Conservation (phyloP, 345 rosid genomes). For the Conringia planisiliqua region DNA sequence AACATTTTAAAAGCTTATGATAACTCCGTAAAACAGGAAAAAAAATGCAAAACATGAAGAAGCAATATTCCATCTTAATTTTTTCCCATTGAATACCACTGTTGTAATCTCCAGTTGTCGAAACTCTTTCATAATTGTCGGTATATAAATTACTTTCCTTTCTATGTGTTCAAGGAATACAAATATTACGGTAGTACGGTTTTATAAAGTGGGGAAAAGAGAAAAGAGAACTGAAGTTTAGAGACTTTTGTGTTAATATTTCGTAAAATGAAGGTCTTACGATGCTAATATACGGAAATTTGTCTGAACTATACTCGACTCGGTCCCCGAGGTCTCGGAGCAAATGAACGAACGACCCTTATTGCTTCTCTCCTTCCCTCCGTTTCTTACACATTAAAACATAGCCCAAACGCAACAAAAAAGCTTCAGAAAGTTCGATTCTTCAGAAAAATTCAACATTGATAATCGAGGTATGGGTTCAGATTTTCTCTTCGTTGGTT, state of each 20-base stretch:
- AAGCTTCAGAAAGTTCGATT: slow-evolving; percentile 2
- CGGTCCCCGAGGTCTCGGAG: slow-evolving; percentile 17
- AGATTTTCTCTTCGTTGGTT: not conserved
- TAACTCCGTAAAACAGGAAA: slow-evolving; percentile 1
- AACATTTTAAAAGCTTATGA: slow-evolving; percentile 4
- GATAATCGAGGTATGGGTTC: not conserved
- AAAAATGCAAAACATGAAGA: not conserved
- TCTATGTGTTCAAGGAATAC: not conserved
- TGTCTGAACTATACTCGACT: not conserved
- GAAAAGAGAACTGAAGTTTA: not conserved
- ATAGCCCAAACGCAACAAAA: not conserved
- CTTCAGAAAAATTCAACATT: not conserved
- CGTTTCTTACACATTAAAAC: slow-evolving; percentile 7
- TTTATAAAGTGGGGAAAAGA: not conserved
- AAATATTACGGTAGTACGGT: not conserved
- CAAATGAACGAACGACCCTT: slow-evolving; percentile 18
- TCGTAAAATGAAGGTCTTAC: not conserved
- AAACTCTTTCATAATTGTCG: slow-evolving; percentile 1
- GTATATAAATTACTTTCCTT: not conserved
- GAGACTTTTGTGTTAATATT: not conserved
- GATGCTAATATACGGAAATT: not conserved
- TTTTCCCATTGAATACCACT: not conserved
- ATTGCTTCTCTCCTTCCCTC: slow-evolving; percentile 29
- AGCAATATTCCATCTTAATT: not conserved
- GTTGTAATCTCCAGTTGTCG: not conserved